Evolutionary conservation across 2,329 filamentous ascomycete species (phyloP).

Genomic region (Scedosporium apiospermum): DNA sequence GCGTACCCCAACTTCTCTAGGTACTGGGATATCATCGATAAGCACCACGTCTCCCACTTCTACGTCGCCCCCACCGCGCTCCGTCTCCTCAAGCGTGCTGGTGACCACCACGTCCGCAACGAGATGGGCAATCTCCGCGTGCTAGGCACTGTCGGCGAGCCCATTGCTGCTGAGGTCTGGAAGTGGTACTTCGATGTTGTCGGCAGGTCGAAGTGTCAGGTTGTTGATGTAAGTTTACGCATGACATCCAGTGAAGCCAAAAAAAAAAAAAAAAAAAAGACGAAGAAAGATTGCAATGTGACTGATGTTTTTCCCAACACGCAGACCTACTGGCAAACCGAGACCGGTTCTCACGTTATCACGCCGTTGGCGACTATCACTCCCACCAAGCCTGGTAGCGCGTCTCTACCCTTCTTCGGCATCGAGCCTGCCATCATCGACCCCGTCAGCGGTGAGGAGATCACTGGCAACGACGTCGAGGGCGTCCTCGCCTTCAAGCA

Average conservation of each 20-base stretch:
- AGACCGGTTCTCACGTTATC: slow-evolving; percentile 95
- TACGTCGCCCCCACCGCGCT: slow-evolving; percentile 95
- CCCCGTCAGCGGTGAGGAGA: slow-evolving; percentile 86
- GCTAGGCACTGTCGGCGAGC: slow-evolving; percentile 90
- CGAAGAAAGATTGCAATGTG: background rate
- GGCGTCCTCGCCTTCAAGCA: slow-evolving; percentile 96
- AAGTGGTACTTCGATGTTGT: slow-evolving; percentile 98
- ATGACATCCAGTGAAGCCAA: background rate
- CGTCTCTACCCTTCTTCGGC: slow-evolving; percentile 94
- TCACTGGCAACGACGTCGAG: slow-evolving; percentile 92
- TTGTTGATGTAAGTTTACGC: slow-evolving; percentile 71
- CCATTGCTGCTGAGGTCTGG: slow-evolving; percentile 96
- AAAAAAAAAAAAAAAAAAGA: background rate
- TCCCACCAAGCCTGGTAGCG: slow-evolving; percentile 92
- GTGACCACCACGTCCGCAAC: slow-evolving; percentile 82
- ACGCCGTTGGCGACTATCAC: slow-evolving; percentile 87
- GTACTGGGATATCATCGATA: slow-evolving; percentile 97
- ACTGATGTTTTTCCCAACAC: background rate
- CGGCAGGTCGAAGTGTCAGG: slow-evolving; percentile 84
- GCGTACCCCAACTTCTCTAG: slow-evolving; percentile 96
- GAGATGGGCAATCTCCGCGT: slow-evolving; percentile 85
- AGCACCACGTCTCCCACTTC: slow-evolving; percentile 93
- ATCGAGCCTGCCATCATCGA: slow-evolving; percentile 97
- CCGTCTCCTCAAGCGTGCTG: slow-evolving; percentile 87
- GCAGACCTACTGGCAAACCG: slow-evolving; percentile 99